phyloP scores from a whole-genome alignment of 345 rosid species.

The Odontarrhena argentea region DNA sequence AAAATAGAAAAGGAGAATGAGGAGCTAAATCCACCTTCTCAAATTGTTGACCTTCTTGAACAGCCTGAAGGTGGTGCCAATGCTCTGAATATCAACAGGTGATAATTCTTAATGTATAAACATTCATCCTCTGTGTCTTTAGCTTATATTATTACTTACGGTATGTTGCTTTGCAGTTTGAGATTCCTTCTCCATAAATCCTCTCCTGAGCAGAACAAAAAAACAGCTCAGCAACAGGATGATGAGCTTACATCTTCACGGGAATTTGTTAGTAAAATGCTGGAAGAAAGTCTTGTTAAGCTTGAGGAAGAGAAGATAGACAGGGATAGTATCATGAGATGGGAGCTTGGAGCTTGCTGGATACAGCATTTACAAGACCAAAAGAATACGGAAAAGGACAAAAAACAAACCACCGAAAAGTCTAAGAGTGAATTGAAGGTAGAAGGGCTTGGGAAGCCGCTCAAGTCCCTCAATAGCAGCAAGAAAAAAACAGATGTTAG shows the following conservation, averaged over 20 bases:
- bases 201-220: constrained; percentile 56
- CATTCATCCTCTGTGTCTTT: constrained; percentile 12
- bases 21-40: constrained; percentile 52
- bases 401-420: constrained; percentile 67
- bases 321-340: constrained; percentile 67
- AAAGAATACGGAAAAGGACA: constrained; percentile 80
- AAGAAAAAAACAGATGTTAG: constrained; percentile 68
- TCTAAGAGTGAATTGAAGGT: constrained; percentile 83
- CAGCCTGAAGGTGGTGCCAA: constrained; percentile 98
- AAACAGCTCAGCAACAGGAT: constrained; percentile 45
- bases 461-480: constrained; percentile 73
- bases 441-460: constrained; percentile 96
- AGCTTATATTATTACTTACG: constrained; percentile 15
- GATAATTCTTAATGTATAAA: not conserved
- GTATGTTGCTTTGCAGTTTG: constrained; percentile 56
- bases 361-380: constrained; percentile 95
- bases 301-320: constrained; percentile 69
- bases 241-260: constrained; percentile 67
- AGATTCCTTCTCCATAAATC: constrained; percentile 77
- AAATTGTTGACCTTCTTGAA: constrained; percentile 70
- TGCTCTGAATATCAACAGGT: constrained; percentile 97
- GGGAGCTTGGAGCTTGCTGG: constrained; percentile 99
- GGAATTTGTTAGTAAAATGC: constrained; percentile 64
- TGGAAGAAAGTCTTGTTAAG: constrained; percentile 79
- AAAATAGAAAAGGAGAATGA: constrained; percentile 63